A percentile compares a stretch with the other conserved stretches of the same genome.
These are phyloP conservation scores for Erysimum cheiranthoides DNA, from an alignment of 345 rosid species.

Conservation along the genomic window DNA sequence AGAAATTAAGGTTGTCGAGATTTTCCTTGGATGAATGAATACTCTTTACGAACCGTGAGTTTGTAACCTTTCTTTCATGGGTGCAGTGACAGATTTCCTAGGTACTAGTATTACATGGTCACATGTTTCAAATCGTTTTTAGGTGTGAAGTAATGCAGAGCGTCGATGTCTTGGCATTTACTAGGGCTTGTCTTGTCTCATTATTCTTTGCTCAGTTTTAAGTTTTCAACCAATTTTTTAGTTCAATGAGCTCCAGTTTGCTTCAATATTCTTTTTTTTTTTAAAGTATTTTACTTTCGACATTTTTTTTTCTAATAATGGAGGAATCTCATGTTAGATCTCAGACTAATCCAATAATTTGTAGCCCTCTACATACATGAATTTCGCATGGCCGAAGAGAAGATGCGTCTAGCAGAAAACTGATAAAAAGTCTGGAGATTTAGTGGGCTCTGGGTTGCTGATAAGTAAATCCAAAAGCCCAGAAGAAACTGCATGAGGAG, in stretches of 20 bases:
- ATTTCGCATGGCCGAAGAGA: not conserved
- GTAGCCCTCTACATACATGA: not conserved
- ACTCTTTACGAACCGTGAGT: not conserved
- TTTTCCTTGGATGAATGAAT: conserved; percentile 8
- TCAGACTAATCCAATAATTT: not conserved
- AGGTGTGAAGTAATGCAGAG: conserved; percentile 22
- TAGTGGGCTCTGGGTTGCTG: not conserved
- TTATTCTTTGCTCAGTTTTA: conserved; percentile 13
- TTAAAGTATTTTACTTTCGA: not conserved
- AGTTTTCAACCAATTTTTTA: conserved; percentile 21
- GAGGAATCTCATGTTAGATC: not conserved
- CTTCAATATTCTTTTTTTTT: not conserved
- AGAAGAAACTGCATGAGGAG: not conserved
- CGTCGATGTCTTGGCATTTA: conserved; percentile 26
- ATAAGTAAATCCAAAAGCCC: not conserved
- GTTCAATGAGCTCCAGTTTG: conserved; percentile 8
- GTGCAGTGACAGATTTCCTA: conserved; percentile 9
- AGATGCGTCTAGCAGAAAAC: not conserved
- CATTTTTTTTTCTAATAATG: not conserved
- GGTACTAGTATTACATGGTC: conserved; percentile 9
- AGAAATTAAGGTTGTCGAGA: not conserved
- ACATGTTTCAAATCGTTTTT: conserved; percentile 27
- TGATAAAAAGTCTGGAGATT: not conserved
- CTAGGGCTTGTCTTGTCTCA: conserved; percentile 32
- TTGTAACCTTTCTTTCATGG: conserved; percentile 15